Evolutionary conservation across 257 asterid species (phyloP), one percentile per base, ranked within the genome.

Genomic region (Marsdenia floribunda): DNA sequence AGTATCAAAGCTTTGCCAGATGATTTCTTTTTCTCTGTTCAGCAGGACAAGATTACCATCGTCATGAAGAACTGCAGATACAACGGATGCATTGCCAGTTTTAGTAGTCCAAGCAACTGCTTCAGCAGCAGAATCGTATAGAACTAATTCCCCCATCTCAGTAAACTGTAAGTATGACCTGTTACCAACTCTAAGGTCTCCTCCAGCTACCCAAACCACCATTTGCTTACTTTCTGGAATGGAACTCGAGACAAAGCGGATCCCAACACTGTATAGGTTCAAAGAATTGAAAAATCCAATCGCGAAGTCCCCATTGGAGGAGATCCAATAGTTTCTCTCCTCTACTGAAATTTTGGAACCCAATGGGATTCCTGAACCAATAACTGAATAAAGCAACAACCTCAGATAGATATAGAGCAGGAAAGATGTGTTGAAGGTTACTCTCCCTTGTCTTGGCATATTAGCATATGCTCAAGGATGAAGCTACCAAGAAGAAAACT

Each of bases 201-300:
- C 83, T 35, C 88, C 88, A 73, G 82, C 88, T 2, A 79, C 78
- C 88, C 88, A 85, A 75, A 85, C 76, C 40, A 81, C 78, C 13
- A 75, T 73, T 52, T 72, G 86, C 58, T 70, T 64, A 75, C 69
- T 49, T 47, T 42, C 21, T 15, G 86, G 84, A 42, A 85, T 75
- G 26, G 74, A 72, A 77, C 65, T 74, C 29, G 86, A 82, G 71
- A 46, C 57, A 71, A 81, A 82, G 21, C 71, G 80, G 65, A 85
- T 74, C 6, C 88, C 84, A 13, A 85, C 68, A 61, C 79, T 77
- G 75, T 77, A 82, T 49, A 77, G 80, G 73, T 70, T 73, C 3
- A 69, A 72, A 64, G 19, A 76, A 49, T 68, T 72, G 50, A 79
- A 80, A 83, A 85, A 85, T 46, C 88, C 85, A 18, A 82, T 40